phyloP scores from a whole-genome alignment of 495 filamentous ascomycete genomes.

The Podospora pseudopauciseta region DNA sequence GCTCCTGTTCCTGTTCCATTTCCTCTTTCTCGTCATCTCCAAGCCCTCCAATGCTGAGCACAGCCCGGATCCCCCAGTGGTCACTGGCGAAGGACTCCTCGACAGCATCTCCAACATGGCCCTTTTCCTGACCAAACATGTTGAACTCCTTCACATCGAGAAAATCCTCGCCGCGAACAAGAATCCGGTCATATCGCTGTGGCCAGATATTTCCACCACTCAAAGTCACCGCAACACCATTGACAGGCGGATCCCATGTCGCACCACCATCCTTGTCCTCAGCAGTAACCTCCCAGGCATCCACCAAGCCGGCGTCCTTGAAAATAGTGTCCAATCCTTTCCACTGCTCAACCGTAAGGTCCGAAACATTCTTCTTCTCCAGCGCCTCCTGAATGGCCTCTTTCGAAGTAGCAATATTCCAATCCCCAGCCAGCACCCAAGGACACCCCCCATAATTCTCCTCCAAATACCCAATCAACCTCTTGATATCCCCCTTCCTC shows the following conservation, averaged over 20 bases:
- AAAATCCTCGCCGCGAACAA: constrained; percentile 39
- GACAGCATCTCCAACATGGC: constrained; percentile 2
- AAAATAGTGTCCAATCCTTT: constrained; percentile 36
- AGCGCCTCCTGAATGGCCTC: constrained; percentile 48
- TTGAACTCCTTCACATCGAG: constrained; percentile 41
- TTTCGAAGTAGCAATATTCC: constrained; percentile 53
- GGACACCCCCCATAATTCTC: constrained; percentile 32
- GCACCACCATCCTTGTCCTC: constrained; percentile 48
- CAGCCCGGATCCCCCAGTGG: constrained; percentile 53
- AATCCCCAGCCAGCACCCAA: constrained; percentile 56
- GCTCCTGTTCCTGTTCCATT: constrained; percentile 16
- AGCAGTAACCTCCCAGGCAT: constrained; percentile 43
- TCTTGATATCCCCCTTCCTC: constrained; percentile 48
- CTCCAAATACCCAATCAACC: constrained; percentile 41
- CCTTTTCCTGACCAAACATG: constrained; percentile 43
- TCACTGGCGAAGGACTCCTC: constrained; percentile 45
- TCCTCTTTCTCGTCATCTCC: neutral
- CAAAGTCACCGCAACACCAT: constrained; percentile 41
- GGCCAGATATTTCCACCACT: constrained; percentile 45
- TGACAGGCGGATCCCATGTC: constrained; percentile 53
- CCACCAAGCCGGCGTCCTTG: constrained; percentile 34
- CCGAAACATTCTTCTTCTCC: constrained; percentile 42
- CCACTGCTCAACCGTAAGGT: constrained; percentile 32
- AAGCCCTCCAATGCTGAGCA: constrained; percentile 29
- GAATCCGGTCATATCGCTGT: constrained; percentile 57